phyloP scores from a whole-genome alignment of 208 protist species.

The Trypanosoma rangeli region DNA sequence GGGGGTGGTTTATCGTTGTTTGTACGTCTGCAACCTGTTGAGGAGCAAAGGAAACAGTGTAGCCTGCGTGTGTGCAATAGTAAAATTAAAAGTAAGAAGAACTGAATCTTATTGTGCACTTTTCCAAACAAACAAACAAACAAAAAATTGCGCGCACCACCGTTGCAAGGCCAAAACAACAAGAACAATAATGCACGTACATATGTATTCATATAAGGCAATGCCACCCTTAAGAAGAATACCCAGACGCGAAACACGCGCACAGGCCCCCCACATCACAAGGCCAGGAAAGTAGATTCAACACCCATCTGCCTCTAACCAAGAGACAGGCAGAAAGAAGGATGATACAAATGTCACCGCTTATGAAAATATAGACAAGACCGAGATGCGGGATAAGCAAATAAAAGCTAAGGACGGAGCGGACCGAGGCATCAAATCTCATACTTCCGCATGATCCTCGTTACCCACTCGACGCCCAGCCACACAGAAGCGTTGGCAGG shows the following conservation, averaged over 20 bases:
- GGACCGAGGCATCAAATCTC: conserved; percentile 30
- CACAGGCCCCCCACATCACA: too few relatives aligned
- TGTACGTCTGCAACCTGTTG: not conserved
- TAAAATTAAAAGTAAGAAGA: too few relatives aligned
- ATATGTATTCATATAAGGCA: too few relatives aligned
- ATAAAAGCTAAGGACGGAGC: not conserved
- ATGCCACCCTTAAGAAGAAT: too few relatives aligned
- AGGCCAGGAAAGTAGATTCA: too few relatives aligned
- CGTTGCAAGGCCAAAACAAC: not conserved
- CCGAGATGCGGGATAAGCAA: not conserved
- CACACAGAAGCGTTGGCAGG: conserved; percentile 79
- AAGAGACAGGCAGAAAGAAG: not conserved
- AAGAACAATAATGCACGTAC: not conserved
- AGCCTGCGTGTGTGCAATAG: not conserved
- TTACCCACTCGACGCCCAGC: conserved; percentile 60
- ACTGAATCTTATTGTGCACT: not conserved
- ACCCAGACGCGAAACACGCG: too few relatives aligned
- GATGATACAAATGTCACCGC: too few relatives aligned
- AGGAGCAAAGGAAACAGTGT: not conserved
- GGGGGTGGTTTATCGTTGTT: not conserved
- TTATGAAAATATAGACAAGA: not conserved
- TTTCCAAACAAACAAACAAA: not conserved
- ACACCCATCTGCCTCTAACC: not conserved
- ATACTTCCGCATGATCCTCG: conserved; percentile 36
- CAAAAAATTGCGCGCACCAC: not conserved